Evolutionary conservation across 2,329 filamentous ascomycete genomes (phyloP).

Genomic region (Penicillium palitans): DNA sequence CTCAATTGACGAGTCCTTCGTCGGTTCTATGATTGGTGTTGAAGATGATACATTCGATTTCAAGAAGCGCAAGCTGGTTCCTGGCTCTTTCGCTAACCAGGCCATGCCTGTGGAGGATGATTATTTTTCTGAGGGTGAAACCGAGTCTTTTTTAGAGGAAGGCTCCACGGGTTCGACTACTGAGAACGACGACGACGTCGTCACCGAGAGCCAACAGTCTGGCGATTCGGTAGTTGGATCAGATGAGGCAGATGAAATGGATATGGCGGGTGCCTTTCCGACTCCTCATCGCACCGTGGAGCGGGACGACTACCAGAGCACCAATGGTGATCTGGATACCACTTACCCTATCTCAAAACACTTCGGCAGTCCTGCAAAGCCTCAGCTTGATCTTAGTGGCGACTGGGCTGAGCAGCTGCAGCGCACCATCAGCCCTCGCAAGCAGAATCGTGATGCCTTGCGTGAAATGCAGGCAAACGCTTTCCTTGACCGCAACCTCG

Average conservation of each 20-base stretch:
- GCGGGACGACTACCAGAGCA: slow-evolving; percentile 59
- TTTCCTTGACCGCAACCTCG: slow-evolving; percentile 50
- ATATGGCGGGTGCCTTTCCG: slow-evolving; percentile 76
- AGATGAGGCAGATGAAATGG: slow-evolving; percentile 73
- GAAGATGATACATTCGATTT: slow-evolving; percentile 62
- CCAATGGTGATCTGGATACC: slow-evolving; percentile 50
- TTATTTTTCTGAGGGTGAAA: slow-evolving; percentile 38
- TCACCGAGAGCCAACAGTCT: slow-evolving; percentile 54
- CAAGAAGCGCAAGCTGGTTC: slow-evolving; percentile 58
- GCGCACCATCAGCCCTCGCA: slow-evolving; percentile 89
- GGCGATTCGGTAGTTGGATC: slow-evolving; percentile 63
- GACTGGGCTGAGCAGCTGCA: slow-evolving; percentile 94
- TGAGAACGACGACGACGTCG: slow-evolving; percentile 57
- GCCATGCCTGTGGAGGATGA: slow-evolving; percentile 57
- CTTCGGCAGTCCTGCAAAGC: slow-evolving; percentile 55
- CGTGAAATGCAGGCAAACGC: slow-evolving; percentile 63
- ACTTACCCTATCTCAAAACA: slow-evolving; percentile 35
- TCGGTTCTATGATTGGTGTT: slow-evolving; percentile 41
- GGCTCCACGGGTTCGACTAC: slow-evolving; percentile 81
- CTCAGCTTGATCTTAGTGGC: slow-evolving; percentile 61
- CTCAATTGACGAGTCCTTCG: slow-evolving; percentile 44
- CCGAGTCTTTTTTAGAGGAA: slow-evolving; percentile 87
- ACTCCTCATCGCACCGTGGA: slow-evolving; percentile 74
- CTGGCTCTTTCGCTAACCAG: slow-evolving; percentile 76
- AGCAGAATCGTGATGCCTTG: slow-evolving; percentile 78